Conservation (phyloP, 192 early-diverging fungal species). For the Coemansia sp. region DNA sequence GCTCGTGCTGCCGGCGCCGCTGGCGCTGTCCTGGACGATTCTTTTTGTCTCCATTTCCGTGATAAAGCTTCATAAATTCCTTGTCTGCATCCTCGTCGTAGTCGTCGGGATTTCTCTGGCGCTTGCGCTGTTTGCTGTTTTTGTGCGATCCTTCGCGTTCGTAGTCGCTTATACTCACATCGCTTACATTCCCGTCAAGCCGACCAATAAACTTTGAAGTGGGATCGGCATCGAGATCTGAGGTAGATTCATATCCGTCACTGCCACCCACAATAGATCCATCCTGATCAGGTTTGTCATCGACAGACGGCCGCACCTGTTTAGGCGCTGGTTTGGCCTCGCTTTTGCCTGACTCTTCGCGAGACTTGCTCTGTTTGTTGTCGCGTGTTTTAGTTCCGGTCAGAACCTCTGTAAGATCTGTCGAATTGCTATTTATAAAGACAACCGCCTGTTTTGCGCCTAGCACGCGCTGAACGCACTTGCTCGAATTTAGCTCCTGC, state of each 20-base stretch:
- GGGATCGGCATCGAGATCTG: constrained; percentile 14
- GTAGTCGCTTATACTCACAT: constrained; percentile 4
- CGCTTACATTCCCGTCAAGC: constrained; percentile 23
- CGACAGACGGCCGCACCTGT: not conserved
- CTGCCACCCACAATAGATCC: not conserved
- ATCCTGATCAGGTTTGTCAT: not conserved
- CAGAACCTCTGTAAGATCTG: not conserved
- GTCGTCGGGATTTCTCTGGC: constrained; percentile 10
- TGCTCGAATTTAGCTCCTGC: constrained; percentile 6
- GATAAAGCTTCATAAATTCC: constrained; percentile 58
- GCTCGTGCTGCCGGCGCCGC: constrained; percentile 50
- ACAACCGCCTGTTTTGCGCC: constrained; percentile 9
- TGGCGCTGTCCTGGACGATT: constrained; percentile 62
- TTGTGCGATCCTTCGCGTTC: constrained; percentile 9
- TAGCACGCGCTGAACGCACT: constrained; percentile 13
- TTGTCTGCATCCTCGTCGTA: constrained; percentile 43
- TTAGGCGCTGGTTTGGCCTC: not conserved
- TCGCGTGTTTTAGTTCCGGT: not conserved
- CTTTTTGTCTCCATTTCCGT: constrained; percentile 38
- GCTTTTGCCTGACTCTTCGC: not conserved
- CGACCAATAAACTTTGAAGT: constrained; percentile 30
- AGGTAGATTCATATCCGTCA: constrained; percentile 20
- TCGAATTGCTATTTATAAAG: constrained; percentile 7
- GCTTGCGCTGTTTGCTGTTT: constrained; percentile 27
- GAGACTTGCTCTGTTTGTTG: not conserved